Conservation (phyloP, 108 stramenopile genomes). For the Discostella pseudostelligera region DNA sequence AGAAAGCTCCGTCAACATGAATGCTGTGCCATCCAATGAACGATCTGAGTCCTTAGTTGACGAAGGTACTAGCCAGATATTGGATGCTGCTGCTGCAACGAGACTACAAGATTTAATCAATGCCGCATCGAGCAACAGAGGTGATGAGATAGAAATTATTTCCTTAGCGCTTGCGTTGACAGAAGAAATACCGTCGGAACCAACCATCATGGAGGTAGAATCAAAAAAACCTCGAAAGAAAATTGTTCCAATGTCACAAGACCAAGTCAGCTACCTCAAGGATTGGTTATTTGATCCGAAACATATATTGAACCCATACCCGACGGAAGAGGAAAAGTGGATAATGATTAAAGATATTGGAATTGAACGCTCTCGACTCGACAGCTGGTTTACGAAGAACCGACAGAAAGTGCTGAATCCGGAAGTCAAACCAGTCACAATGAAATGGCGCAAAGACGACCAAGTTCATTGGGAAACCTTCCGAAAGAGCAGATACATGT, state of each 20-base stretch:
- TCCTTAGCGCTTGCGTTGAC: neutral
- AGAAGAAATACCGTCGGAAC: slow-evolving; percentile 5
- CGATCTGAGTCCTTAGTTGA: slow-evolving; percentile 1
- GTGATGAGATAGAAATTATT: neutral
- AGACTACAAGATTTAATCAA: slow-evolving; percentile 18
- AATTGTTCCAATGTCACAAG: slow-evolving; percentile 13
- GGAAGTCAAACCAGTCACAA: slow-evolving; percentile 21
- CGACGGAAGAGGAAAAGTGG: slow-evolving; percentile 36
- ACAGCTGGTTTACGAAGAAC: slow-evolving; percentile 38
- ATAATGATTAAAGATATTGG: slow-evolving; percentile 32
- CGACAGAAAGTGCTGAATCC: slow-evolving; percentile 23
- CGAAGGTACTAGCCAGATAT: neutral
- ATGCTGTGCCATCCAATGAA: too few relatives aligned
- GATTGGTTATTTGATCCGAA: slow-evolving; percentile 39
- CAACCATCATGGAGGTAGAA: slow-evolving; percentile 2
- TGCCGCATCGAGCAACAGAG: neutral
- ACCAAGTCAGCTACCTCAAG: slow-evolving; percentile 35
- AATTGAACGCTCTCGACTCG: slow-evolving; percentile 33
- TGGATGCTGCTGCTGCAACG: neutral
- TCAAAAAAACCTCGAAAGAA: slow-evolving; percentile 30
- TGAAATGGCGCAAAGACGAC: slow-evolving; percentile 32
- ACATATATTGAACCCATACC: slow-evolving; percentile 44
- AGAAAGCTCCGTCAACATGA: too few relatives aligned
- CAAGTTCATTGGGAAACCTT: slow-evolving; percentile 30
- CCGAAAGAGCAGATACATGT: slow-evolving; percentile 60